Evolutionary conservation across 768 basidiomycete species (phyloP).

Genomic region (Agrocybe chaxingu): DNA sequence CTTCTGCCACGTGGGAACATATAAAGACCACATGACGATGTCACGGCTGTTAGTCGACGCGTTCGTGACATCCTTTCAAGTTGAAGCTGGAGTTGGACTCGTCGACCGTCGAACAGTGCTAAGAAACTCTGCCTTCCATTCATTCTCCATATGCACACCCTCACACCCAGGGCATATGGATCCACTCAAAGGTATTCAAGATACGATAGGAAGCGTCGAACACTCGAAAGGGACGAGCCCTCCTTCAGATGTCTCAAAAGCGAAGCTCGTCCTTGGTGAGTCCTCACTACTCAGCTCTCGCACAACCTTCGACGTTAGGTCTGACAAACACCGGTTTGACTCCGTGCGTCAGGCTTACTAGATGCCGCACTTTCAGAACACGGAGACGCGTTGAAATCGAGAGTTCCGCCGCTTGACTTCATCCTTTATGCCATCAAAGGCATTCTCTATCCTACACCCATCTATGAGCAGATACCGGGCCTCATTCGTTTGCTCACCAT

Average conservation of each 20-base stretch:
- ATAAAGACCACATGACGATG: neutral
- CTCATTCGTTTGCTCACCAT: conserved; percentile 33
- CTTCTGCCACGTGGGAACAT: neutral
- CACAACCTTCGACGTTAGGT: neutral
- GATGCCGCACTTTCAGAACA: conserved; percentile 4
- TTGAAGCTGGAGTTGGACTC: too few species aligned
- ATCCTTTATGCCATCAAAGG: conserved; percentile 28
- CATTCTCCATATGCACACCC: too few species aligned
- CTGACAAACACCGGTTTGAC: neutral
- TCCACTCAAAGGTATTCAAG: too few species aligned
- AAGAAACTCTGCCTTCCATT: too few species aligned
- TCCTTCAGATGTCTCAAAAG: too few species aligned
- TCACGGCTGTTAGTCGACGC: conserved; percentile 10
- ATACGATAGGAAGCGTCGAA: too few species aligned
- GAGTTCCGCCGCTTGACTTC: conserved; percentile 24
- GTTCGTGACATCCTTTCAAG: conserved; percentile 7
- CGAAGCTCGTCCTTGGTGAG: too few species aligned
- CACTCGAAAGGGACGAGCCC: too few species aligned
- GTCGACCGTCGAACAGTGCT: too few species aligned
- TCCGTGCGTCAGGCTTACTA: conserved; percentile 1
- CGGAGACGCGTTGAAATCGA: conserved; percentile 7
- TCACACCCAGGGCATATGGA: neutral
- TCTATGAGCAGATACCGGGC: conserved; percentile 23
- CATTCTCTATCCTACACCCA: conserved; percentile 25
- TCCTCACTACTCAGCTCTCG: neutral